Evolutionary conservation across 805 yeast species (phyloP), one percentile per base, ranked within the genome.

Genomic region (Pichia paraexigua): DNA sequence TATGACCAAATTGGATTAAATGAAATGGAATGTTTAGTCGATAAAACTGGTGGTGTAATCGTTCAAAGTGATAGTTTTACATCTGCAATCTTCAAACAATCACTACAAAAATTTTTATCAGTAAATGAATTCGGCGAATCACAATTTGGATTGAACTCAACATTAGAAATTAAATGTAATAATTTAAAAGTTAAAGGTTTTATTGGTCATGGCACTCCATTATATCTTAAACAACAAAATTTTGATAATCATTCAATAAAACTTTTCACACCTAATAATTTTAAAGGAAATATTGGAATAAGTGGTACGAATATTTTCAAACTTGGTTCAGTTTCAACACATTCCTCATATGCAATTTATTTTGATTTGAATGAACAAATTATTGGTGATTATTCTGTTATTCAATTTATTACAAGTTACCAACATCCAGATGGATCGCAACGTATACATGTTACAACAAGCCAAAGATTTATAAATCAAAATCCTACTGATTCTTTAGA

Each of bases 1-100:
- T 82, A 82, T 62, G 88, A 83, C 63, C 89, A 83, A 63, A 74
- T 81, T 43, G 89, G 89, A 0, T 67, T 83, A 32, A 76, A 68
- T 55, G 89, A 83, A 62, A 83, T 83, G 88, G 82, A 79, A 53
- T 70, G 74, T 17, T 64, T 82, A 12, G 69, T 79, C 47, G 72
- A 74, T 58, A 71, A 71, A 52, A 81, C 87, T 12, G 88, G 88
- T 27, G 89, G 89, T 47, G 69, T 70, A 3, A 73, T 81, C 25
- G 79, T 83, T 3, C 74, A 82, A 70, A 72, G 83, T 51, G 89
- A 83, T 66, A 77, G 83, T 4, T 83, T 82, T 60, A 74, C 78
- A 35, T 82, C 87, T 0, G 77, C 87, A 1, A 82, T 83, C 54
- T 83, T 83, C 70, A 80, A 78, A 58, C 87, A 82, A 65, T 81